Evolutionary conservation across 2,329 filamentous ascomycete species (phyloP).

Genomic region (Xylaria polymorpha): DNA sequence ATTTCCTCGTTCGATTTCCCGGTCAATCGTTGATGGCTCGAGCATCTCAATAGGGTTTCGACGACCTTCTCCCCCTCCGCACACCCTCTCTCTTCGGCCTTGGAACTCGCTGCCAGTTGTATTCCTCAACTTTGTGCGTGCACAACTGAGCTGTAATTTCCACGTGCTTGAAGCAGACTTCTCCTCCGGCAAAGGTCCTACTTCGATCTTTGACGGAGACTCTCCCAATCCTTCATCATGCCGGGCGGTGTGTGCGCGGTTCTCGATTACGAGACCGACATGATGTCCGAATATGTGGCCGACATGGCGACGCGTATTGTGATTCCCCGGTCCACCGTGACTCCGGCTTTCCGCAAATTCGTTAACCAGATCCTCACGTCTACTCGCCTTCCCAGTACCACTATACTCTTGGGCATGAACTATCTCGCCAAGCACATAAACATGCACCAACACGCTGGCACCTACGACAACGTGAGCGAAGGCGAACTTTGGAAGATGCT

Average conservation of each 20-base stretch:
- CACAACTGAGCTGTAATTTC: slow-evolving; percentile 47
- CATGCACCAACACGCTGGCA: slow-evolving; percentile 69
- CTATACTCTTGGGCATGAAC: slow-evolving; percentile 89
- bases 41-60: slow-evolving; percentile 51
- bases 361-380: slow-evolving; percentile 91
- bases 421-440: slow-evolving; percentile 88
- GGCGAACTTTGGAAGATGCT: slow-evolving; percentile 88
- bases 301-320: slow-evolving; percentile 79
- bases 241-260: slow-evolving; percentile 90
- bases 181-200: slow-evolving; percentile 50
- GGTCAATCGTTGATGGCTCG: slow-evolving; percentile 52
- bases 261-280: slow-evolving; percentile 95
- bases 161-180: slow-evolving; percentile 57
- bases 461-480: slow-evolving; percentile 67
- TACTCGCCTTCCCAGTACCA: slow-evolving; percentile 88
- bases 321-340: slow-evolving; percentile 64
- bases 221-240: slow-evolving; percentile 61
- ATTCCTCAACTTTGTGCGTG: slow-evolving; percentile 42
- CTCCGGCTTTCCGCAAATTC: slow-evolving; percentile 87
- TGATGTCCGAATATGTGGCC: slow-evolving; percentile 94
- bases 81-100: slow-evolving; percentile 53
- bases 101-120: slow-evolving; percentile 49
- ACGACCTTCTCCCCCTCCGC: slow-evolving; percentile 40
- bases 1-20: background rate
- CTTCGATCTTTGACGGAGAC: slow-evolving; percentile 47